phyloP scores from a whole-genome alignment of 257 asterid species.

The Scutellaria galericulata region DNA sequence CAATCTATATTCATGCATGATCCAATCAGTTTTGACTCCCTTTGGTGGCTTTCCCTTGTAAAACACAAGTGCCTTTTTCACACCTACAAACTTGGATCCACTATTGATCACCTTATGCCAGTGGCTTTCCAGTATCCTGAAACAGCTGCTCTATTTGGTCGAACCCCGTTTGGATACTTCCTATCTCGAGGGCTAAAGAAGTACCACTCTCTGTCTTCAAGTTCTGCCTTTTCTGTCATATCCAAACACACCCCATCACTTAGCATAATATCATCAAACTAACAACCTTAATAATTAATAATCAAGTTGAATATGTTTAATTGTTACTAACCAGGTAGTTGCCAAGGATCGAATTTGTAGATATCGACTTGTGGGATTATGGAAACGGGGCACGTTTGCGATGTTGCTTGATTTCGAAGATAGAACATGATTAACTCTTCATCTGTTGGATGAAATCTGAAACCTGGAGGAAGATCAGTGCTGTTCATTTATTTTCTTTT shows the following conservation, averaged over 20 bases:
- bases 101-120: constrained; percentile 79
- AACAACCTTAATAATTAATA: not conserved
- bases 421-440: constrained; percentile 84
- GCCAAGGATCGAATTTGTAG: constrained; percentile 93
- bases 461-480: constrained; percentile 89
- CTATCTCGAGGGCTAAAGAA: constrained; percentile 84
- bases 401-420: constrained; percentile 71
- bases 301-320: not conserved
- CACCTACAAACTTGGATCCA: constrained; percentile 73
- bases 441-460: constrained; percentile 91
- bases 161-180: constrained; percentile 84
- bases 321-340: constrained; percentile 72
- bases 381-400: constrained; percentile 70
- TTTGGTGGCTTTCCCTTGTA: constrained; percentile 84
- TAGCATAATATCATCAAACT: not conserved
- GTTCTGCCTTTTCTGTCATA: constrained; percentile 62
- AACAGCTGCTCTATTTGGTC: constrained; percentile 92
- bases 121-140: constrained; percentile 98
- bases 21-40: constrained; percentile 85
- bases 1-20: constrained; percentile 88
- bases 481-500: constrained; percentile 46
- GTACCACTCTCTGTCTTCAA: constrained; percentile 89
- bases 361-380: constrained; percentile 81
- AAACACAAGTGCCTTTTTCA: constrained; percentile 85
- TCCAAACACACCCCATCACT: not conserved